These are phyloP conservation scores for Musa acuminata DNA, from an alignment of 176 grass and related monocot genomes.

Conservation along the genomic window DNA sequence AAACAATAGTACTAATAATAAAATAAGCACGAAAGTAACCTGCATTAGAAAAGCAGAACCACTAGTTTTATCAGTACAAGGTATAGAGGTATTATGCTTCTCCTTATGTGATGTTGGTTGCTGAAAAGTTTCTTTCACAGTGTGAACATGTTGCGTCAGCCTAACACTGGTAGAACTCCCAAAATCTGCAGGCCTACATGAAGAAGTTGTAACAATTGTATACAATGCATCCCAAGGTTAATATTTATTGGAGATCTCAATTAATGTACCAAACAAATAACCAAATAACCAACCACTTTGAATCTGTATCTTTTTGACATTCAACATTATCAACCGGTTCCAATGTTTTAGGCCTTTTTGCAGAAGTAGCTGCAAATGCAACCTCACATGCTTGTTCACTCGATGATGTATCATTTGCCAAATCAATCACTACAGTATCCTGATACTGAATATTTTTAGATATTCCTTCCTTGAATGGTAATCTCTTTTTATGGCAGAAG, in stretches of 20 bases:
- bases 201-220: slow-evolving; percentile 19
- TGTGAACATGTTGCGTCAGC: background rate
- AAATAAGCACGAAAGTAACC: slow-evolving; percentile 34
- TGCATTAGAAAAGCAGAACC: slow-evolving; percentile 59
- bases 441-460: slow-evolving; percentile 8
- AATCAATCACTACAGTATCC: slow-evolving; percentile 38
- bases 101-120: slow-evolving; percentile 37
- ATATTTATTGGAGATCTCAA: background rate
- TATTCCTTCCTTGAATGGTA: background rate
- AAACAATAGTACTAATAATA: background rate
- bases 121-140: background rate
- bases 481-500: slow-evolving; percentile 5
- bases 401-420: slow-evolving; percentile 24
- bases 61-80: slow-evolving; percentile 28
- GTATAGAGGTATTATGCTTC: slow-evolving; percentile 20
- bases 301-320: slow-evolving; percentile 15
- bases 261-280: slow-evolving; percentile 22
- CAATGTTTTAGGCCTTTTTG: slow-evolving; percentile 56
- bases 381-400: slow-evolving; percentile 16
- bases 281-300: slow-evolving; percentile 29
- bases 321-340: slow-evolving; percentile 25
- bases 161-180: background rate
- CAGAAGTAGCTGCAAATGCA: slow-evolving; percentile 23
- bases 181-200: slow-evolving; percentile 18
- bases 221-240: slow-evolving; percentile 1